Percentiles rank a stretch among this genome's conserved stretches.
These are phyloP conservation scores for Erigeron philadelphicus DNA, from an alignment of 140 eudicot genomes.

Conservation along the genomic window DNA sequence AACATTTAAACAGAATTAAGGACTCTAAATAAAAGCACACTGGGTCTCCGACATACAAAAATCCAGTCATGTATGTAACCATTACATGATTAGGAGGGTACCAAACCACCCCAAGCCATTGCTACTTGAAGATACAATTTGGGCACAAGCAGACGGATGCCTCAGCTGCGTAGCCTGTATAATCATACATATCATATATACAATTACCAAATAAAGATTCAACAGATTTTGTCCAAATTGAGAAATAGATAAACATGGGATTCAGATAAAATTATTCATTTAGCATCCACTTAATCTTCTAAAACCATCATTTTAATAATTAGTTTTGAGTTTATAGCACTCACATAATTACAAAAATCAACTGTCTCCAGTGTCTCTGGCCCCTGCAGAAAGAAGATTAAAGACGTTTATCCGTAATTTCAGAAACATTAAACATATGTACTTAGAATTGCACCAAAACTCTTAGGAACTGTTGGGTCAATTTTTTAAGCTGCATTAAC, in stretches of 20 bases:
- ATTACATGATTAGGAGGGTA: constrained; percentile 49
- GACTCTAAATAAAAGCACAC: background rate
- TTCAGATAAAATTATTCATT: background rate
- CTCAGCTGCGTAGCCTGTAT: constrained; percentile 59
- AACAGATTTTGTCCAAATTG: background rate
- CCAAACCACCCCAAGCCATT: constrained; percentile 67
- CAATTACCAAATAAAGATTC: background rate
- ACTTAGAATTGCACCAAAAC: background rate
- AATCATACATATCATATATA: background rate
- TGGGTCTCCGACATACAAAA: background rate
- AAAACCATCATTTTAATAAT: background rate
- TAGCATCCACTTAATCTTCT: background rate
- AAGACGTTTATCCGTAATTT: background rate
- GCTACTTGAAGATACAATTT: constrained; percentile 39
- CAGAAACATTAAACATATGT: background rate
- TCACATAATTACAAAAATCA: constrained; percentile 30
- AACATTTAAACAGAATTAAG: constrained; percentile 10
- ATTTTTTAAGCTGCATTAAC: background rate
- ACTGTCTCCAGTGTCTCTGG: constrained; percentile 20
- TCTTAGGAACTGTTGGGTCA: background rate
- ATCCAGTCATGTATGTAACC: background rate
- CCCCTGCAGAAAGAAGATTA: constrained; percentile 30
- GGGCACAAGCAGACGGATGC: constrained; percentile 82
- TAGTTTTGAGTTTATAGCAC: constrained; percentile 23
- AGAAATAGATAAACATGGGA: background rate